phyloP scores from a whole-genome alignment of 2,329 filamentous ascomycete species.

The Fusarium sp. region DNA sequence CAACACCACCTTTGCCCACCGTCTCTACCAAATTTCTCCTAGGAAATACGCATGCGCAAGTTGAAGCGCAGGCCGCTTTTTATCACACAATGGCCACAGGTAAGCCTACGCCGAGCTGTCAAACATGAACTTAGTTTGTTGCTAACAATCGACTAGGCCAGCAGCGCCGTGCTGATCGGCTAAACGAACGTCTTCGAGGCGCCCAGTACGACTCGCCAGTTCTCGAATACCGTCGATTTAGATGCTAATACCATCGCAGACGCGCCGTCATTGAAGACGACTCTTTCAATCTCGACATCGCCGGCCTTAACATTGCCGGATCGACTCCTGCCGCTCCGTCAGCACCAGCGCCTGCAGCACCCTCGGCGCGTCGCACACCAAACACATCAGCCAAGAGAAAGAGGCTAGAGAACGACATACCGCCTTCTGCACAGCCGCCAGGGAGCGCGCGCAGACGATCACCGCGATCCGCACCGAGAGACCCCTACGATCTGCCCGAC shows the following conservation, averaged over 20 bases:
- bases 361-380: slow-evolving; percentile 55
- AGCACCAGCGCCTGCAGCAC: slow-evolving; percentile 37
- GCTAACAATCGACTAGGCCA: slow-evolving; percentile 44
- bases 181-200: slow-evolving; percentile 74
- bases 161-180: slow-evolving; percentile 69
- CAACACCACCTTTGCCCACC: slow-evolving; percentile 5
- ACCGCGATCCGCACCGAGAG: slow-evolving; percentile 29
- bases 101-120: slow-evolving; percentile 22
- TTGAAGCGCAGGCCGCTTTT: neutral
- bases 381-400: slow-evolving; percentile 63
- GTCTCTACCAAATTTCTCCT: accelerated
- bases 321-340: slow-evolving; percentile 35
- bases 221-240: neutral
- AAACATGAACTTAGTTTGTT: neutral
- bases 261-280: slow-evolving; percentile 70
- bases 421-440: slow-evolving; percentile 18
- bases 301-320: slow-evolving; percentile 51
- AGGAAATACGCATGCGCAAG: slow-evolving; percentile 14
- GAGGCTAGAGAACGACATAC: slow-evolving; percentile 48
- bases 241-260: slow-evolving; percentile 46
- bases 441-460: slow-evolving; percentile 32
- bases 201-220: slow-evolving; percentile 63
- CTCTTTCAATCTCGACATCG: slow-evolving; percentile 67
- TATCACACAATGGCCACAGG: slow-evolving; percentile 51
- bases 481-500: slow-evolving; percentile 47